Evolutionary conservation across 1,139 yeast genomes (phyloP).

Genomic region (Diutina scorzettiae): DNA sequence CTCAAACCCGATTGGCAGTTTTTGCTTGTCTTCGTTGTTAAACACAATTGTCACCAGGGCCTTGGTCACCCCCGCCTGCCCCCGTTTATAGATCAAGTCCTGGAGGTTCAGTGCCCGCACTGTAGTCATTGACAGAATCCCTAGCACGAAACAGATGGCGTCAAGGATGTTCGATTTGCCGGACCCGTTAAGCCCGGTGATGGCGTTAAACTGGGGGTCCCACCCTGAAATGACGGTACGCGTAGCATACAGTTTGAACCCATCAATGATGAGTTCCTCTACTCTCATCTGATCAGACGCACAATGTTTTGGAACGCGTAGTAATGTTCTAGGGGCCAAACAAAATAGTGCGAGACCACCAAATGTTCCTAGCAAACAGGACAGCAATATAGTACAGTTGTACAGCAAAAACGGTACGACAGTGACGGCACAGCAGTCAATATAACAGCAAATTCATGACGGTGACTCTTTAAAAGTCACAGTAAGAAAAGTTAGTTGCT

Average conservation of each 20-base stretch:
- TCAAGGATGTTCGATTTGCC: slow-evolving; percentile 94
- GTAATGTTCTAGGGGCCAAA: not conserved
- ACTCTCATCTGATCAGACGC: slow-evolving; percentile 53
- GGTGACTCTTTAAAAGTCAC: too few relatives aligned
- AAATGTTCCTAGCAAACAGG: too few relatives aligned
- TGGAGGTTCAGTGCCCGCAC: slow-evolving; percentile 90
- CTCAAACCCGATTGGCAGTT: slow-evolving; percentile 84
- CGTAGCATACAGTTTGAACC: slow-evolving; percentile 94
- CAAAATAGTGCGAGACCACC: too few relatives aligned
- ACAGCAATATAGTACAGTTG: too few relatives aligned
- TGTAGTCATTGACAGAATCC: slow-evolving; percentile 87
- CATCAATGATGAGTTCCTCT: slow-evolving; percentile 91
- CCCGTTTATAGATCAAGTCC: slow-evolving; percentile 90
- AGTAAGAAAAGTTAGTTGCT: too few relatives aligned
- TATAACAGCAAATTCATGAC: too few relatives aligned
- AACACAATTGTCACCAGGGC: slow-evolving; percentile 95
- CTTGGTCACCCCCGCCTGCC: slow-evolving; percentile 96
- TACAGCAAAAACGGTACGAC: too few relatives aligned
- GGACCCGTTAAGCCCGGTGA: slow-evolving; percentile 94
- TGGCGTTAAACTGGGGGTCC: slow-evolving; percentile 95
- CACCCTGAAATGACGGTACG: slow-evolving; percentile 92
- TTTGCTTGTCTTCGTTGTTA: slow-evolving; percentile 65
- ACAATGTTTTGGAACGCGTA: not conserved
- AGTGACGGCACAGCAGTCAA: too few relatives aligned
- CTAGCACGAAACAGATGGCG: slow-evolving; percentile 96